Evolutionary conservation across 2,329 filamentous ascomycete species (phyloP), one percentile per base, ranked within the genome.

Genomic region (Epichloe sibirici): DNA sequence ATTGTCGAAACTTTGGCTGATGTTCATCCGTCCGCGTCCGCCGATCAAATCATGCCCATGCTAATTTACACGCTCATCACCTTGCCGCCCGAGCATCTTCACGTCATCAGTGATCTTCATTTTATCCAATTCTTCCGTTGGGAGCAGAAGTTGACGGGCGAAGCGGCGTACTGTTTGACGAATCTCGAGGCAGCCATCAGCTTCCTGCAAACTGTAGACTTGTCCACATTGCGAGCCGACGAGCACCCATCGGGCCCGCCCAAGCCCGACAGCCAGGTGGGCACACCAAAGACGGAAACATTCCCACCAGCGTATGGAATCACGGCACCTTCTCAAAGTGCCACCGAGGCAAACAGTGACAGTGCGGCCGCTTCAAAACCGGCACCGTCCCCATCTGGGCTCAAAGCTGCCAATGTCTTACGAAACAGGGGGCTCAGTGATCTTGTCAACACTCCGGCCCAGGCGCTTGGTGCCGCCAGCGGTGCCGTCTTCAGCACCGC

Each of bases 1-100:
- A 97, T 98, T 57, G 93, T 98, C 48, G 91, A 97, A 66, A 90
- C 90, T 1, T 67, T 85, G 48, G 76, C 80, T 4, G 75, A 81
- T 59, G 83, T 84, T 55, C 81, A 83, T 56, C 81, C 79, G 17
- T 83, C 90, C 0, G 95, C 93, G 1, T 97, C 93, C 1, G 93
- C 93, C 3, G 93, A 98, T 64, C 93, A 97, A 69, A 94, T 98
- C 51, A 83, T 98, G 66, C 93, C 93, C 0, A 95, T 95, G 67
- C 77, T 98, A 57, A 98, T 98, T 56, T 98, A 95, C 71, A 88
- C 90, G 0, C 78, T 98, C 55, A 94, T 98, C 64, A 96, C 90
- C 3, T 85, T 90, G 45, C 85, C 89, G 0, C 86, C 90, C 0
- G 87, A 93, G 66, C 81, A 84, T 37, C 83, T 97, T 47, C 88